Evolutionary conservation across 768 basidiomycete genomes (phyloP).

Genomic region (Pisolithus orientalis): DNA sequence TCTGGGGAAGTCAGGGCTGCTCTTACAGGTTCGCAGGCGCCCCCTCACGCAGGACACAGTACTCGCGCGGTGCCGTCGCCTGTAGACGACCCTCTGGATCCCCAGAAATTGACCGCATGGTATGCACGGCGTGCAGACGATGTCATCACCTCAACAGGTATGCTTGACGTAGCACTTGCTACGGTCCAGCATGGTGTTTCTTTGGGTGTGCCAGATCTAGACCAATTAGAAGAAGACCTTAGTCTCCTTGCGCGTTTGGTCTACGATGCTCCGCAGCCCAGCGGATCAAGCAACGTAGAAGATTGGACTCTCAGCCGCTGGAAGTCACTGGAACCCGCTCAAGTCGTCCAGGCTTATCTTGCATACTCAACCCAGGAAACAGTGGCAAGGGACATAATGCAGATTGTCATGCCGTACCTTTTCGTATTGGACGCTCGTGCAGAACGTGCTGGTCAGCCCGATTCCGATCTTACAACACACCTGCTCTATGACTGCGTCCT

Average conservation of each 20-base stretch:
- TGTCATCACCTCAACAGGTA: slow-evolving; percentile 61
- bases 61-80: slow-evolving; percentile 5
- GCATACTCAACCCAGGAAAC: slow-evolving; percentile 59
- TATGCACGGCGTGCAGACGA: slow-evolving; percentile 60
- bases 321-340: slow-evolving; percentile 57
- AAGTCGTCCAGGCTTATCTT: slow-evolving; percentile 72
- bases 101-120: slow-evolving; percentile 56
- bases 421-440: slow-evolving; percentile 86
- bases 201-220: slow-evolving; percentile 71
- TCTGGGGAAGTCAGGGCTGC: slow-evolving; percentile 35
- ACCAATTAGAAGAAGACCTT: slow-evolving; percentile 87
- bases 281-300: slow-evolving; percentile 35
- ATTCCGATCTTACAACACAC: slow-evolving; percentile 57
- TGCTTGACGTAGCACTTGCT: slow-evolving; percentile 73
- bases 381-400: slow-evolving; percentile 60
- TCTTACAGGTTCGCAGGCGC: slow-evolving; percentile 26
- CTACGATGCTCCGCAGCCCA: slow-evolving; percentile 63
- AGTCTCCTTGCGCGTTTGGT: slow-evolving; percentile 80
- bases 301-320: slow-evolving; percentile 78
- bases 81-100: slow-evolving; percentile 8
- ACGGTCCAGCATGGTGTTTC: slow-evolving; percentile 84
- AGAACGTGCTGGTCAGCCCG: slow-evolving; percentile 72
- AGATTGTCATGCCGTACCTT: slow-evolving; percentile 86
- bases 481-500: slow-evolving; percentile 71
- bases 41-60: slow-evolving; percentile 7